Evolutionary conservation across 2,329 filamentous ascomycete genomes (phyloP).

Genomic region (Helotiales sp.): DNA sequence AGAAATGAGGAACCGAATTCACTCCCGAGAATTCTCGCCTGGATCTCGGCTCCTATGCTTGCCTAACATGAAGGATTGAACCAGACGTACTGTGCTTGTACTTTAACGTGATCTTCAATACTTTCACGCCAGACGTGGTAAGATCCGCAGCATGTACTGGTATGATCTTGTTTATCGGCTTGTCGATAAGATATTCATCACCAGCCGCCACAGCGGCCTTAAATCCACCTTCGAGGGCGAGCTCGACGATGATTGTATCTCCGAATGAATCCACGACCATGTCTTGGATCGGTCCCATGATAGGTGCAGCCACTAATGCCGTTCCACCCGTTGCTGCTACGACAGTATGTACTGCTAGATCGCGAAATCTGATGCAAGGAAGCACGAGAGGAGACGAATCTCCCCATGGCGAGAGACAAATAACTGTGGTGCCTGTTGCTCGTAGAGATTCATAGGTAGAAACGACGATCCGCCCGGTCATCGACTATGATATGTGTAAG

Average conservation of each 20-base stretch:
- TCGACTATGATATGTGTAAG: conserved; percentile 14
- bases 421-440: conserved; percentile 17
- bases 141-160: conserved; percentile 14
- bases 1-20: too few relatives aligned
- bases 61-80: too few relatives aligned
- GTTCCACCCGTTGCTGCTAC: conserved; percentile 17
- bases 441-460: conserved; percentile 16
- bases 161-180: conserved; percentile 17
- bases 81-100: conserved; percentile 18
- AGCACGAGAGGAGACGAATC: conserved; percentile 17
- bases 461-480: conserved; percentile 15
- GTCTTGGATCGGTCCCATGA: conserved; percentile 16
- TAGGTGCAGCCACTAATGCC: conserved; percentile 11
- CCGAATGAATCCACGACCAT: conserved; percentile 14
- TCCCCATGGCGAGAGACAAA: conserved; percentile 18
- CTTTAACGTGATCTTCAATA: conserved; percentile 18
- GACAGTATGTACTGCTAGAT: conserved; percentile 17
- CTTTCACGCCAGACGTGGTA: conserved; percentile 12
- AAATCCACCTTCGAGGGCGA: conserved; percentile 15
- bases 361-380: conserved; percentile 16
- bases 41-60: too few relatives aligned
- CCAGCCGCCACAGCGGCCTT: conserved; percentile 12
- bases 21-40: too few relatives aligned
- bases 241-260: conserved; percentile 14
- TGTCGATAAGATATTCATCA: conserved; percentile 13